A percentile compares a stretch with the other conserved stretches of the same genome.
phyloP scores from a whole-genome alignment of 2,329 filamentous ascomycete genomes.

The Colletotrichum limetticola region DNA sequence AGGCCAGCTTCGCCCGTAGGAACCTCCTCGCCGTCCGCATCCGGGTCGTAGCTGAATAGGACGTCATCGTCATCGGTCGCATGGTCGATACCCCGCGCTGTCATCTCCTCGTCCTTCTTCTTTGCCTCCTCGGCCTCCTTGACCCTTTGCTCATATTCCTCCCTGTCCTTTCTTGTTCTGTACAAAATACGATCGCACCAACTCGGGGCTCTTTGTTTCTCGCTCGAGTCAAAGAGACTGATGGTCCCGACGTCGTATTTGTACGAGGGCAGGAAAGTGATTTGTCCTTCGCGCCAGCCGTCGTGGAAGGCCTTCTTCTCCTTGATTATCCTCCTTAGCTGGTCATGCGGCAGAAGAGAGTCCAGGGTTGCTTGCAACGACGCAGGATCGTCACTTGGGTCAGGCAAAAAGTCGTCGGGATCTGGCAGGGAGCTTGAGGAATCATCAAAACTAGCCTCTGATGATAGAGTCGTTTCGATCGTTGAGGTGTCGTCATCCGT shows the following conservation, averaged over 20 bases:
- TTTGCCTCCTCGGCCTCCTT: slow-evolving; percentile 74
- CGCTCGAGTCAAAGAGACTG: slow-evolving; percentile 92
- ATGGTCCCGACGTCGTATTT: slow-evolving; percentile 98
- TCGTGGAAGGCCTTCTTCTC: slow-evolving; percentile 86
- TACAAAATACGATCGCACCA: slow-evolving; percentile 98
- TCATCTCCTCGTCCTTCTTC: slow-evolving; percentile 87
- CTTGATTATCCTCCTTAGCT: slow-evolving; percentile 80
- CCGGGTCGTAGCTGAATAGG: slow-evolving; percentile 90
- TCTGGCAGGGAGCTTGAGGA: slow-evolving; percentile 62
- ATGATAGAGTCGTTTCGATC: slow-evolving; percentile 44
- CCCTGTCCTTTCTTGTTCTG: slow-evolving; percentile 77
- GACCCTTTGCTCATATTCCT: slow-evolving; percentile 71
- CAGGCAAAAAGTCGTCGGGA: slow-evolving; percentile 73
- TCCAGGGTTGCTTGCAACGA: slow-evolving; percentile 90
- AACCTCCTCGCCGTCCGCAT: slow-evolving; percentile 70
- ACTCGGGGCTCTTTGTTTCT: slow-evolving; percentile 91
- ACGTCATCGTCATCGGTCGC: slow-evolving; percentile 82
- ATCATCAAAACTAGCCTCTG: slow-evolving; percentile 47
- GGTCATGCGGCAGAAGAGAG: slow-evolving; percentile 90
- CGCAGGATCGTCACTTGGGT: slow-evolving; percentile 80
- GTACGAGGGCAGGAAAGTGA: slow-evolving; percentile 92
- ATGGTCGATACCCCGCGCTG: slow-evolving; percentile 78
- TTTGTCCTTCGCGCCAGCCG: slow-evolving; percentile 89
- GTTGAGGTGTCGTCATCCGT: slow-evolving; percentile 57
- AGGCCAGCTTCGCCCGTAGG: slow-evolving; percentile 52